A percentile compares a stretch with the other conserved stretches of the same genome.
phyloP scores from a whole-genome alignment of 2,329 filamentous ascomycete genomes.

The Stachybotrys chartarum region DNA sequence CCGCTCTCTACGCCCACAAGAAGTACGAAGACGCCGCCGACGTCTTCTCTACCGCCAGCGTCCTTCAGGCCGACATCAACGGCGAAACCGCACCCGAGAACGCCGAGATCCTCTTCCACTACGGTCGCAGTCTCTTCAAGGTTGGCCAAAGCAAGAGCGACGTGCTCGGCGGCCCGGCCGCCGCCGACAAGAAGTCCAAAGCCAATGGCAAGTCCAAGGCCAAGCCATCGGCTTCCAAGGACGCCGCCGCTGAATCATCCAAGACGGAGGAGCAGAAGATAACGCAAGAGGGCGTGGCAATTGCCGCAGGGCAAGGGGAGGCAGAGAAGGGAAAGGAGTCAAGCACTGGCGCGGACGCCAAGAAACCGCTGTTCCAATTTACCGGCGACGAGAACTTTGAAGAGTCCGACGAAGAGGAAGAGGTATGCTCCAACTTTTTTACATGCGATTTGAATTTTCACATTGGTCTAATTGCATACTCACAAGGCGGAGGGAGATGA shows the following conservation, averaged over 20 bases:
- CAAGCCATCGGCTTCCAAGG: conserved; percentile 16
- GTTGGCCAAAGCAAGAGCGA: conserved; percentile 92
- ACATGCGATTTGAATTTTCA: background rate
- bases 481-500: conserved; percentile 16
- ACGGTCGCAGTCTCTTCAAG: conserved; percentile 89
- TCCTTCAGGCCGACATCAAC: conserved; percentile 84
- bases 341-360: conserved; percentile 30
- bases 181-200: conserved; percentile 42
- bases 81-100: conserved; percentile 88
- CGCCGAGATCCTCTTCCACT: conserved; percentile 88
- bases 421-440: conserved; percentile 14
- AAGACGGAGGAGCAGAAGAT: conserved; percentile 33
- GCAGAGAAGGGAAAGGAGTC: conserved; percentile 28
- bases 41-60: conserved; percentile 79
- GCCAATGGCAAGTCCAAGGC: conserved; percentile 29
- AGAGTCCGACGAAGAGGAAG: conserved; percentile 69
- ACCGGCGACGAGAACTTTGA: conserved; percentile 91
- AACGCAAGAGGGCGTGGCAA: conserved; percentile 37
- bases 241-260: conserved; percentile 24
- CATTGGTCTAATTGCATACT: background rate
- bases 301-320: conserved; percentile 36
- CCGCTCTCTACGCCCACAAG: conserved; percentile 81
- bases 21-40: conserved; percentile 83
- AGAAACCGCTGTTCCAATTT: conserved; percentile 85
- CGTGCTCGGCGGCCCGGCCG: conserved; percentile 77